Percentiles rank a stretch among this genome's conserved stretches.
Evolutionary conservation across 352 stramenopile genomes (phyloP).

Genomic region (Globisporangium camurandrum): DNA sequence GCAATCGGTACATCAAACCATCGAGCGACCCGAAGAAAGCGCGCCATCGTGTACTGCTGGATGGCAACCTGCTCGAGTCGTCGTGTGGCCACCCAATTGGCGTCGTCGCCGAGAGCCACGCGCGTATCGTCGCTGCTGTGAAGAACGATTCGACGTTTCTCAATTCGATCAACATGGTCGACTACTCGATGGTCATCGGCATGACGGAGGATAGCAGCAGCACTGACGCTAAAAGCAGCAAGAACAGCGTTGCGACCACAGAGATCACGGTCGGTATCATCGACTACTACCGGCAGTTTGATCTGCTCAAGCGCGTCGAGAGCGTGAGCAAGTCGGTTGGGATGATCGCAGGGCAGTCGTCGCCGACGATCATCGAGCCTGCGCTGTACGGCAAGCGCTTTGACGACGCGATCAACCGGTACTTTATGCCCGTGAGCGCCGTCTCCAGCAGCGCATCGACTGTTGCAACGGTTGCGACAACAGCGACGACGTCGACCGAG

Average conservation of each 20-base stretch:
- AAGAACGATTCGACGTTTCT: slow-evolving; percentile 97
- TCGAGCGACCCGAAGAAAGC: slow-evolving; percentile 17
- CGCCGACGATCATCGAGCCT: slow-evolving; percentile 97
- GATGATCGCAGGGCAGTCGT: slow-evolving; percentile 97
- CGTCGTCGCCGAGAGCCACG: slow-evolving; percentile 62
- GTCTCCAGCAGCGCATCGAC: slow-evolving; percentile 43
- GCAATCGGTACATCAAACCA: slow-evolving; percentile 88
- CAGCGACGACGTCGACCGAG: background rate
- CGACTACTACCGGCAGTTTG: slow-evolving; percentile 98
- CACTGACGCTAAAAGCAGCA: slow-evolving; percentile 11
- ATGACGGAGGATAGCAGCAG: slow-evolving; percentile 35
- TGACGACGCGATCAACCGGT: slow-evolving; percentile 90
- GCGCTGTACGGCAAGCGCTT: slow-evolving; percentile 95
- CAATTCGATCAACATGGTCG: slow-evolving; percentile 97
- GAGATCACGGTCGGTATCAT: slow-evolving; percentile 97
- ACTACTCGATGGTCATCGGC: slow-evolving; percentile 98
- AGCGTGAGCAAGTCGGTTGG: slow-evolving; percentile 96
- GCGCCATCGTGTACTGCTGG: slow-evolving; percentile 52
- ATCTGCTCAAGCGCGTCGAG: slow-evolving; percentile 99
- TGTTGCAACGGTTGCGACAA: background rate
- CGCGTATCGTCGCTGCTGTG: slow-evolving; percentile 82
- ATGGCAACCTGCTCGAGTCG: slow-evolving; percentile 83
- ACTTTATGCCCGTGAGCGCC: slow-evolving; percentile 96
- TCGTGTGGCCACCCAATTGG: slow-evolving; percentile 68
- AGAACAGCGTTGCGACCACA: slow-evolving; percentile 13